Evolutionary conservation across 2,329 filamentous ascomycete genomes (phyloP).

Genomic region (Botryosphaeria dothidea): DNA sequence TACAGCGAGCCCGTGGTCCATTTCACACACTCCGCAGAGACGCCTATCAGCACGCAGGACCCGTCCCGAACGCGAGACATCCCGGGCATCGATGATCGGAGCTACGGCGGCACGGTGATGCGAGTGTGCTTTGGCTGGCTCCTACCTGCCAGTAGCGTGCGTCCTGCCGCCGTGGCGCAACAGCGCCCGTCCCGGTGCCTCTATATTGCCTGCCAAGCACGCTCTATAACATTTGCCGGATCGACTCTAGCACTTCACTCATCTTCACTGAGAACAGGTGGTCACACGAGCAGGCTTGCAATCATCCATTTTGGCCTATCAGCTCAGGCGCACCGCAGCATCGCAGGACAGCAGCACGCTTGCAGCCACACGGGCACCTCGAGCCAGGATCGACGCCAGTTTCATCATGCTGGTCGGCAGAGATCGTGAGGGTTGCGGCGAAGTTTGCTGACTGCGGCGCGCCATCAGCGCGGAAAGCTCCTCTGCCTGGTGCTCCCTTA

Average conservation of each 20-base stretch:
- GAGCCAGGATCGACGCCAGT: background rate
- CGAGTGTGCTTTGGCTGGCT: background rate
- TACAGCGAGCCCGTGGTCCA: background rate
- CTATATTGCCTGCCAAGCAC: background rate
- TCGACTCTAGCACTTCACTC: background rate
- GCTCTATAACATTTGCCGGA: background rate
- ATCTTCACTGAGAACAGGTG: background rate
- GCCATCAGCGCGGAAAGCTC: constrained; percentile 4
- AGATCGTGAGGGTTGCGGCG: background rate
- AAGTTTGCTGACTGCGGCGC: background rate
- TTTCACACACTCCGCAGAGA: background rate
- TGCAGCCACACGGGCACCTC: background rate
- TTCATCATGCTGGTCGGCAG: background rate
- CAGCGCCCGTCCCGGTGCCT: background rate
- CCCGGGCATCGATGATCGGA: background rate
- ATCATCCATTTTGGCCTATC: background rate
- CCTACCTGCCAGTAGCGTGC: background rate
- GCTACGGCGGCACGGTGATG: background rate
- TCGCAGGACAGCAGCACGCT: background rate
- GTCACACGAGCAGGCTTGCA: background rate
- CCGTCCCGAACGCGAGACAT: background rate
- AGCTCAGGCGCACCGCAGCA: background rate
- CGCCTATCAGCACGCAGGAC: background rate
- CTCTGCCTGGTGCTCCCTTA: background rate
- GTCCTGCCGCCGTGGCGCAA: background rate